phyloP scores from a whole-genome alignment of 345 rosid genomes.

The Camelina sativa region DNA sequence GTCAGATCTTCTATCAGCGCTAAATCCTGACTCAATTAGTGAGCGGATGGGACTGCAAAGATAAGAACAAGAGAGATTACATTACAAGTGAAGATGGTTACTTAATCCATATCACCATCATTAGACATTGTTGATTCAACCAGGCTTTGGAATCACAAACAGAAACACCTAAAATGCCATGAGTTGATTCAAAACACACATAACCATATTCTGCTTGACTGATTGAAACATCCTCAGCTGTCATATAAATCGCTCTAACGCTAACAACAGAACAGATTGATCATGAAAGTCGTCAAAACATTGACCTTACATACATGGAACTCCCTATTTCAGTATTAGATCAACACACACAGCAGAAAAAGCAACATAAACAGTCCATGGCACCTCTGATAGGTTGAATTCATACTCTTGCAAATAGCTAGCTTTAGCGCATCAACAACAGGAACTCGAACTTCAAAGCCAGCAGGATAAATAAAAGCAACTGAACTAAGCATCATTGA shows the following conservation, averaged over 20 bases:
- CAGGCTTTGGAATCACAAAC: neutral
- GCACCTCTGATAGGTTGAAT: neutral
- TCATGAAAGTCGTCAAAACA: neutral
- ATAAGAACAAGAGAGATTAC: constrained; percentile 27
- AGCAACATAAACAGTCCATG: neutral
- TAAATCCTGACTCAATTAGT: constrained; percentile 83
- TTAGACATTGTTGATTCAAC: neutral
- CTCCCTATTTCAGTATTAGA: neutral
- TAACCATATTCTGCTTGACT: neutral
- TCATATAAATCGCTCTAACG: neutral
- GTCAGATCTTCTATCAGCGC: constrained; percentile 71
- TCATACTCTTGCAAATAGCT: constrained; percentile 8
- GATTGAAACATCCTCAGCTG: neutral
- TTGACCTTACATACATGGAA: neutral
- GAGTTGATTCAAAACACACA: neutral
- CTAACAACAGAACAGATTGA: neutral
- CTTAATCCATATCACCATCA: constrained; percentile 10
- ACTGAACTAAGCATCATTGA: neutral
- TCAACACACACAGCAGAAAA: constrained; percentile 8
- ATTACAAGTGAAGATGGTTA: neutral
- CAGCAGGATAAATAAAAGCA: neutral
- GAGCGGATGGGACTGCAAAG: constrained; percentile 88
- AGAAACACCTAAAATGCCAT: constrained; percentile 17
- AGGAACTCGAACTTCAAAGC: constrained; percentile 15
- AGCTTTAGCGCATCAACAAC: constrained; percentile 2